Conservation (phyloP, 106 monocot species). For the Amphibolis antarctica region DNA sequence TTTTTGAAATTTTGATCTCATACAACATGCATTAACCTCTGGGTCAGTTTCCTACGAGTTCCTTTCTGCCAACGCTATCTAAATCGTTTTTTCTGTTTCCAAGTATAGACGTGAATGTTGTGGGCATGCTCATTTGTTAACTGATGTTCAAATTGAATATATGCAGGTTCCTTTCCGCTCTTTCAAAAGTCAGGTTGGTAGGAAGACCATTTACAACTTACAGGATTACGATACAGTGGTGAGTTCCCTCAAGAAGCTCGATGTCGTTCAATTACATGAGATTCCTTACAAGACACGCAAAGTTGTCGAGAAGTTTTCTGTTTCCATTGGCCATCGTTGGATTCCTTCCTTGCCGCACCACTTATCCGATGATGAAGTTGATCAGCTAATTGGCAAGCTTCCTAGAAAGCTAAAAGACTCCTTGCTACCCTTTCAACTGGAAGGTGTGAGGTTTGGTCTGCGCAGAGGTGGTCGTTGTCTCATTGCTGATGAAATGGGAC, state of each 20-base stretch:
- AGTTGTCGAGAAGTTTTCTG: conserved; percentile 52
- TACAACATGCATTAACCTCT: no score
- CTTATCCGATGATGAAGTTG: conserved; percentile 48
- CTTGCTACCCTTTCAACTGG: conserved; percentile 85
- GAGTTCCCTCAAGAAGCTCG: conserved; percentile 49
- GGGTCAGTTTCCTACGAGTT: no score
- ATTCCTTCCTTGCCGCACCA: conserved; percentile 41
- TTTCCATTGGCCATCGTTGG: conserved; percentile 29
- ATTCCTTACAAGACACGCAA: conserved; percentile 57
- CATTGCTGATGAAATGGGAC: conserved; percentile 99
- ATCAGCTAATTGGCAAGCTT: conserved; percentile 40
- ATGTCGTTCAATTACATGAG: conserved; percentile 40
- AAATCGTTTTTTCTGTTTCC: no score
- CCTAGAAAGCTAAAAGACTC: conserved; percentile 39
- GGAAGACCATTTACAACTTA: conserved; percentile 34
- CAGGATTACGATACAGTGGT: conserved; percentile 42
- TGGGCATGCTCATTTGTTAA: no score
- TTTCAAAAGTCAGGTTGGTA: conserved; percentile 39
- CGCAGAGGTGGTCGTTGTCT: conserved; percentile 79
- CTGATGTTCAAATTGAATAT: conserved; percentile 1
- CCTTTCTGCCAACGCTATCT: no score
- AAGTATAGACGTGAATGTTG: no score
- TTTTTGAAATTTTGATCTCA: no score
- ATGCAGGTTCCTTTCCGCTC: conserved; percentile 30
- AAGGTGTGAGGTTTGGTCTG: conserved; percentile 79